Evolutionary conservation across 495 filamentous ascomycete genomes (phyloP).

Genomic region (Neurospora discreta): DNA sequence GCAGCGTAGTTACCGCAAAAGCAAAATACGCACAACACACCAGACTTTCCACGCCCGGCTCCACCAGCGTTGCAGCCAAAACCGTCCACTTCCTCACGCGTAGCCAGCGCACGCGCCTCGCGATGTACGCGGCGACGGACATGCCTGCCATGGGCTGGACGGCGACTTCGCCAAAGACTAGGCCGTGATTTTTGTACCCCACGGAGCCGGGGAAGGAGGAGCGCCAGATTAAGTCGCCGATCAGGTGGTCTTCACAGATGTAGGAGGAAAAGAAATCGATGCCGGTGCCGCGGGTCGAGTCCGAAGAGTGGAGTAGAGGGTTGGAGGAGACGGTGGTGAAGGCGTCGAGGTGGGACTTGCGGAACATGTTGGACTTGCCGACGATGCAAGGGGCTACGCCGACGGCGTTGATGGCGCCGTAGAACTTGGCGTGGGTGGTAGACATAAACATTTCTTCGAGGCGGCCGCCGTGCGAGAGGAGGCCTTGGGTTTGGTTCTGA

Average conservation of each 20-base stretch:
- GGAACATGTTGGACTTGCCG: constrained; percentile 98
- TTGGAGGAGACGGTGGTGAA: constrained; percentile 50
- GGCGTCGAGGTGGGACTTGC: constrained; percentile 74
- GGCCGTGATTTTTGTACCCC: constrained; percentile 61
- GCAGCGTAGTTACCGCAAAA: constrained; percentile 64
- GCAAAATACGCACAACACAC: constrained; percentile 70
- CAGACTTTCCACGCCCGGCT: constrained; percentile 86
- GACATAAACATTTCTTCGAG: constrained; percentile 92
- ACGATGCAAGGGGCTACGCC: constrained; percentile 86
- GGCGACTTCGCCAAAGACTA: constrained; percentile 76
- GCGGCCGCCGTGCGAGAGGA: constrained; percentile 52
- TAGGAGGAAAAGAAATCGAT: constrained; percentile 90
- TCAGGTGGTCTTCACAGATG: constrained; percentile 96
- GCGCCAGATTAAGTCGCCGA: constrained; percentile 85
- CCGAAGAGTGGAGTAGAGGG: constrained; percentile 31
- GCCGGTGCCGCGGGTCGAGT: constrained; percentile 44
- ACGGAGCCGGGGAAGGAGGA: constrained; percentile 31
- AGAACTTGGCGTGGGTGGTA: constrained; percentile 94
- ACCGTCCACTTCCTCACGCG: constrained; percentile 94
- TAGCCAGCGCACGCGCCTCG: constrained; percentile 80
- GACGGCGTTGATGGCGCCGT: constrained; percentile 92
- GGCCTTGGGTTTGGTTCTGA: background rate
- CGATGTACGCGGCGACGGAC: constrained; percentile 68
- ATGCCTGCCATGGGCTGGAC: constrained; percentile 82
- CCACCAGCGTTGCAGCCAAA: constrained; percentile 76